phyloP scores from a whole-genome alignment of 306 rosid genomes.

The Macrotyloma uniflorum region DNA sequence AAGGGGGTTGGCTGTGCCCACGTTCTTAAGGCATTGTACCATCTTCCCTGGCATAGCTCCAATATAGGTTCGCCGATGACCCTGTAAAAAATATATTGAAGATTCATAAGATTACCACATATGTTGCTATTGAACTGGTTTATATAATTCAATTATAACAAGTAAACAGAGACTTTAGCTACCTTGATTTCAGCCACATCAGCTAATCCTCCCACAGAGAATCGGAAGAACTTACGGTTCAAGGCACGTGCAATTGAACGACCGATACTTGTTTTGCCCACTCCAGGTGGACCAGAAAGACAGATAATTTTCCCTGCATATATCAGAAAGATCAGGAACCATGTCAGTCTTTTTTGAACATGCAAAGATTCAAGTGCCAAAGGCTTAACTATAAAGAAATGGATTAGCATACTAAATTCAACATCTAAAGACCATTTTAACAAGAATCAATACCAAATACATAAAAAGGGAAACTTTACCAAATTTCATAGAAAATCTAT shows the following conservation, averaged over 20 bases:
- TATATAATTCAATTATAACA: slow-evolving; percentile 24
- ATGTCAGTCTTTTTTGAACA: neutral
- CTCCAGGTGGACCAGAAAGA: slow-evolving; percentile 99
- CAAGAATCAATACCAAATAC: slow-evolving; percentile 1
- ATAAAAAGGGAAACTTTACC: neutral
- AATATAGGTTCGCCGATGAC: slow-evolving; percentile 98
- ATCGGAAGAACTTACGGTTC: slow-evolving; percentile 92
- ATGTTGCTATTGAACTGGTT: slow-evolving; percentile 14
- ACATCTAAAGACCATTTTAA: slow-evolving; percentile 20
- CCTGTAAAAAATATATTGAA: slow-evolving; percentile 59
- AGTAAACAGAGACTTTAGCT: slow-evolving; percentile 29
- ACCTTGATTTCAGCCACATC: slow-evolving; percentile 99
- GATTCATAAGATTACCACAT: slow-evolving; percentile 17
- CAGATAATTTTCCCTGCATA: slow-evolving; percentile 92
- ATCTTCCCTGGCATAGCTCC: slow-evolving; percentile 99
- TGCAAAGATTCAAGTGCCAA: slow-evolving; percentile 12
- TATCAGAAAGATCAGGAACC: slow-evolving; percentile 31
- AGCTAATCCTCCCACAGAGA: slow-evolving; percentile 97
- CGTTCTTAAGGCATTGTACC: slow-evolving; percentile 99
- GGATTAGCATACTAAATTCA: slow-evolving; percentile 9
- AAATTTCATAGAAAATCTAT: neutral
- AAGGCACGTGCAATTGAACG: slow-evolving; percentile 99
- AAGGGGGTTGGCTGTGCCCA: slow-evolving; percentile 96
- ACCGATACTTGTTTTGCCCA: slow-evolving; percentile 99
- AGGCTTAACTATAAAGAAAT: slow-evolving; percentile 18